A percentile compares a stretch with the other conserved stretches of the same genome.
Conservation (phyloP, 768 basidiomycete species). For the Leccinum uliginosum region DNA sequence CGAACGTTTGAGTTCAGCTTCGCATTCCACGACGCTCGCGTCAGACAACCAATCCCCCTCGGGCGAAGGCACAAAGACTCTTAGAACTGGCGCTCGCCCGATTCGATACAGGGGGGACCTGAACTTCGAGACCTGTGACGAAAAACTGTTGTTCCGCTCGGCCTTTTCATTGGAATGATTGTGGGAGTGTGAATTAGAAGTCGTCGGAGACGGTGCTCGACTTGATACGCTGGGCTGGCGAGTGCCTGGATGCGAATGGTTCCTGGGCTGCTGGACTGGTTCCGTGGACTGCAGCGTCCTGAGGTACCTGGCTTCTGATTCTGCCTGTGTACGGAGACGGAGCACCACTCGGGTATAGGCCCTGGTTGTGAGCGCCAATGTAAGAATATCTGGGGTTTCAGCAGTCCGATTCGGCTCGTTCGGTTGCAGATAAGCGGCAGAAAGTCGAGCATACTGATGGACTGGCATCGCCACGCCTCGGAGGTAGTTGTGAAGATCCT, state of each 20-base stretch:
- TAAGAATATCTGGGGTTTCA: conserved; percentile 41
- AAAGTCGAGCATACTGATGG: conserved; percentile 64
- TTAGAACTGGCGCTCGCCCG: conserved; percentile 69
- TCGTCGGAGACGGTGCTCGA: conserved; percentile 63
- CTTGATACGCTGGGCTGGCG: conserved; percentile 46
- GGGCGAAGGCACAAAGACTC: conserved; percentile 82
- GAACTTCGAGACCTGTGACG: conserved; percentile 36
- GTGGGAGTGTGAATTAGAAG: conserved; percentile 34
- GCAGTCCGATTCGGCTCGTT: conserved; percentile 36
- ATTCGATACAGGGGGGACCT: conserved; percentile 67
- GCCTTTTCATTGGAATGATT: conserved; percentile 37
- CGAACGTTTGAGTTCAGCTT: conserved; percentile 63
- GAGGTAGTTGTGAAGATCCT: conserved; percentile 82
- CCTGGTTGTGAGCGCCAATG: conserved; percentile 58
- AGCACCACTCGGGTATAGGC: conserved; percentile 79
- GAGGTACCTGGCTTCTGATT: conserved; percentile 42
- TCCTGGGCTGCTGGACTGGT: background rate
- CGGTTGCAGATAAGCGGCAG: conserved; percentile 54
- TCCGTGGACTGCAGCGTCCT: conserved; percentile 11
- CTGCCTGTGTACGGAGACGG: conserved; percentile 74
- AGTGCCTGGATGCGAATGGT: conserved; percentile 14
- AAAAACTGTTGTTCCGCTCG: conserved; percentile 19
- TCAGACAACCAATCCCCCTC: conserved; percentile 87
- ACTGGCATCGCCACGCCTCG: conserved; percentile 71
- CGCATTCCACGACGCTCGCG: conserved; percentile 75